These are phyloP conservation scores for Verticillium longisporum DNA, from an alignment of 2,329 filamentous ascomycete genomes.

Conservation along the genomic window DNA sequence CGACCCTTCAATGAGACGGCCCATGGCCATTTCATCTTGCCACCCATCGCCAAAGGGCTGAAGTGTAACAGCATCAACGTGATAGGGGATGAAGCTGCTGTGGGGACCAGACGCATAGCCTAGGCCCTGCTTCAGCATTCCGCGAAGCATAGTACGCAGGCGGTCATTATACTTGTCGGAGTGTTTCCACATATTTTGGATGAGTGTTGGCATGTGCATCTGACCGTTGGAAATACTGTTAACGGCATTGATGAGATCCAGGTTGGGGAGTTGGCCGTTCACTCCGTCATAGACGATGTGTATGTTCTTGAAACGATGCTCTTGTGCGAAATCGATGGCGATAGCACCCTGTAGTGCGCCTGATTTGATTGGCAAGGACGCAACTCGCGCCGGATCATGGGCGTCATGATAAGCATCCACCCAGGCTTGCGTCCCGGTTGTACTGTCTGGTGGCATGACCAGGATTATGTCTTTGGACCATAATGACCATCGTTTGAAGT, in stretches of 20 bases:
- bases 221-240: conserved; percentile 82
- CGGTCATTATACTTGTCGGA: conserved; percentile 73
- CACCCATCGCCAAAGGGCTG: conserved; percentile 86
- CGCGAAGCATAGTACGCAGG: conserved; percentile 79
- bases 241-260: conserved; percentile 93
- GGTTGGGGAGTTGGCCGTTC: conserved; percentile 90
- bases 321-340: conserved; percentile 87
- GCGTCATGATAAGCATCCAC: conserved; percentile 95
- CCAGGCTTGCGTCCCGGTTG: conserved; percentile 89
- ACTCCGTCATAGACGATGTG: conserved; percentile 93
- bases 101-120: conserved; percentile 87
- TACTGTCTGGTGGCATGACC: conserved; percentile 80
- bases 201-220: conserved; percentile 77
- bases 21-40: conserved; percentile 97
- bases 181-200: conserved; percentile 80
- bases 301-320: conserved; percentile 76
- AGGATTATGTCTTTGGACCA: conserved; percentile 99
- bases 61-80: conserved; percentile 91
- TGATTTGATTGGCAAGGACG: conserved; percentile 79
- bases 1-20: conserved; percentile 79
- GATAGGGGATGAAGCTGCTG: conserved; percentile 94
- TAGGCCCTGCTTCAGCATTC: conserved; percentile 87
- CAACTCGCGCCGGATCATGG: conserved; percentile 64
- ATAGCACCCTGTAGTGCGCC: conserved; percentile 88
- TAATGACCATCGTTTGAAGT: conserved; percentile 95